Evolutionary conservation across 2,329 filamentous ascomycete genomes (phyloP).

Genomic region (Cladobotryum mycophilum): DNA sequence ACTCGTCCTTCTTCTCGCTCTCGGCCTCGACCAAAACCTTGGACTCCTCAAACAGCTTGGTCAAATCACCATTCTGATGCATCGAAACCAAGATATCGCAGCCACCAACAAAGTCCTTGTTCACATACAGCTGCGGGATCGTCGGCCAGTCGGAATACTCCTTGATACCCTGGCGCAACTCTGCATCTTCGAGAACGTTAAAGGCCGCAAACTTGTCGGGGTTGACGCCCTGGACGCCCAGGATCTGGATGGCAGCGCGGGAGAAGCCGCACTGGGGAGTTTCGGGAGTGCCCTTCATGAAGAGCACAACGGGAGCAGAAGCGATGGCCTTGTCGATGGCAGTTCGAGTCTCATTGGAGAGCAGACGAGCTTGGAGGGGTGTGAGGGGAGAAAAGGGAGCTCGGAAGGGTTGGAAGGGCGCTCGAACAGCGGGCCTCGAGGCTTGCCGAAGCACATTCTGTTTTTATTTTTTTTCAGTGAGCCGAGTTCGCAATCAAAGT

Average conservation of each 20-base stretch:
- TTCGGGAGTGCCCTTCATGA: slow-evolving; percentile 99
- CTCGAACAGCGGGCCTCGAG: slow-evolving; percentile 28
- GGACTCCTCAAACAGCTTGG: slow-evolving; percentile 88
- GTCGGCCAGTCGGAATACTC: slow-evolving; percentile 99
- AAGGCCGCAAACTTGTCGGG: slow-evolving; percentile 96
- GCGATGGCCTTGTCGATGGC: slow-evolving; percentile 88
- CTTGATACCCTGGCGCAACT: slow-evolving; percentile 87
- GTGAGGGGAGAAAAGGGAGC: slow-evolving; percentile 18
- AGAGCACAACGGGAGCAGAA: slow-evolving; percentile 87
- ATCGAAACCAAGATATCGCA: slow-evolving; percentile 95
- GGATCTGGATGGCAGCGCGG: slow-evolving; percentile 86
- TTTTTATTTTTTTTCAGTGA: too few species aligned
- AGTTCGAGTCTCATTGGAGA: slow-evolving; percentile 71
- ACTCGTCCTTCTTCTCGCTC: slow-evolving; percentile 31
- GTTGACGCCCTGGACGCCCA: slow-evolving; percentile 91
- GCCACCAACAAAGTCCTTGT: slow-evolving; percentile 95
- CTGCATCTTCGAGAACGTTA: slow-evolving; percentile 89
- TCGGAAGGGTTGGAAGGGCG: slow-evolving; percentile 19
- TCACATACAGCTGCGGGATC: slow-evolving; percentile 91
- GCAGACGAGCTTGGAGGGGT: slow-evolving; percentile 52
- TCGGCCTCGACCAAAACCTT: slow-evolving; percentile 63
- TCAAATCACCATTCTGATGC: slow-evolving; percentile 92
- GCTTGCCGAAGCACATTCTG: slow-evolving; percentile 33
- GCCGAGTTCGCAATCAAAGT: not conserved
- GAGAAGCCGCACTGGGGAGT: slow-evolving; percentile 96